These are phyloP conservation scores for Phytophthora pini DNA, from an alignment of 352 stramenopile genomes.

Conservation along the genomic window DNA sequence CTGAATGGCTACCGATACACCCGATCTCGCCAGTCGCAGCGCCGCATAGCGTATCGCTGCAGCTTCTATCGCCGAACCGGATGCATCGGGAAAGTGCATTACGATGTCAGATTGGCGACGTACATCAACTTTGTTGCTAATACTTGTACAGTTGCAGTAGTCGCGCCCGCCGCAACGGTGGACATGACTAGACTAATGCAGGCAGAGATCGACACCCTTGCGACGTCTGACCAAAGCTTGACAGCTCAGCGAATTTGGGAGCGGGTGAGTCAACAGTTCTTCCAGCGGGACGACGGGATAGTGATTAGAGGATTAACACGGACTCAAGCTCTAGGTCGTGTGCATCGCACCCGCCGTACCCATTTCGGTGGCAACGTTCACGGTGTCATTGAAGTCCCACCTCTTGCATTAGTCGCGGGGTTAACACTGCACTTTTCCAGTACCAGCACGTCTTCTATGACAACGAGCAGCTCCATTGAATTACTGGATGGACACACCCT, in stretches of 20 bases:
- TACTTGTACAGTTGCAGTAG: not conserved
- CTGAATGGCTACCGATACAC: not conserved
- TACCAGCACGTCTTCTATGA: conserved; percentile 5
- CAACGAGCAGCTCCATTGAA: not conserved
- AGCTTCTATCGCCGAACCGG: not conserved
- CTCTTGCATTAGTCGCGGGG: conserved; percentile 6
- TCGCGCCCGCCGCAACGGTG: not conserved
- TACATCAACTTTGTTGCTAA: not conserved
- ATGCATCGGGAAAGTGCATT: not conserved
- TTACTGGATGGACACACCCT: conserved; percentile 31
- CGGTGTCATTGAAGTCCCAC: conserved; percentile 5
- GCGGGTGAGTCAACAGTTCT: not conserved
- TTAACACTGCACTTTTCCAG: not conserved
- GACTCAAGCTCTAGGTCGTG: not conserved
- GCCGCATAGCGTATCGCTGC: not conserved
- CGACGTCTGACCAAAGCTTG: not conserved
- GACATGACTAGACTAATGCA: not conserved
- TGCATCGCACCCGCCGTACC: not conserved
- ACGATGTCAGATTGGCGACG: not conserved
- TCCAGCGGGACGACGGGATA: not conserved
- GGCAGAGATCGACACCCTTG: not conserved
- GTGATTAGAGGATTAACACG: not conserved
- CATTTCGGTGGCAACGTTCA: conserved; percentile 5
- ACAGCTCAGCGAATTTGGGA: not conserved
- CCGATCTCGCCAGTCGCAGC: not conserved